Conservation (phyloP, 495 filamentous ascomycete species). For the Penicillium nucicola region DNA sequence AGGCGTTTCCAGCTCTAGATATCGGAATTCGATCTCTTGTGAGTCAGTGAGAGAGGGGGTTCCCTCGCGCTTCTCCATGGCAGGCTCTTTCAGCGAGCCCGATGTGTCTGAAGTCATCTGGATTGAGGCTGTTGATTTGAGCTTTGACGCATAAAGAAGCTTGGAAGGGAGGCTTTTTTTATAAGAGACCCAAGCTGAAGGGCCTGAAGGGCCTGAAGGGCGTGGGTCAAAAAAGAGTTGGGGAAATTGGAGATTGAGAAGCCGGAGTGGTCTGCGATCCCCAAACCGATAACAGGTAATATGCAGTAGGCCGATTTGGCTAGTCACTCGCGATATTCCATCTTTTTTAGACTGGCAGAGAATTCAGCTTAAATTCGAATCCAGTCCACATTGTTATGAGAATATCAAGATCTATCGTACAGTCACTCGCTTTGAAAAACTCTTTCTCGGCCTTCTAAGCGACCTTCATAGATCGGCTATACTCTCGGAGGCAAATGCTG, state of each 20-base stretch:
- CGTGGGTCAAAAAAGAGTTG: neutral
- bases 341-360: too few relatives aligned
- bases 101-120: neutral
- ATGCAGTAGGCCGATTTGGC: neutral
- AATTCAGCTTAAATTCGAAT: too few relatives aligned
- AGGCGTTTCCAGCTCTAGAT: constrained; percentile 69
- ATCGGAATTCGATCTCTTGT: constrained; percentile 59
- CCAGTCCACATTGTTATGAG: too few relatives aligned
- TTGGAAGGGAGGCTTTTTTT: too few relatives aligned
- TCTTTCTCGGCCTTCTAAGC: too few relatives aligned
- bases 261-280: neutral
- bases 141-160: too few relatives aligned
- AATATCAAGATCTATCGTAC: too few relatives aligned
- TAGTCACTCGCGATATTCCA: neutral
- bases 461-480: too few relatives aligned
- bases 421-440: too few relatives aligned
- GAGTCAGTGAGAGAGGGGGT: constrained; percentile 15
- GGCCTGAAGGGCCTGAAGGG: constrained; percentile 1
- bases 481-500: too few relatives aligned
- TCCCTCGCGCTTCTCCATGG: constrained; percentile 15
- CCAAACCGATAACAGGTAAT: neutral
- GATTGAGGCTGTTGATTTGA: neutral
- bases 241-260: neutral
- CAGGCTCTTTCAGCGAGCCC: neutral
- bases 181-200: neutral